Conservation (phyloP, 345 rosid genomes). For the Erucastrum elatum region DNA sequence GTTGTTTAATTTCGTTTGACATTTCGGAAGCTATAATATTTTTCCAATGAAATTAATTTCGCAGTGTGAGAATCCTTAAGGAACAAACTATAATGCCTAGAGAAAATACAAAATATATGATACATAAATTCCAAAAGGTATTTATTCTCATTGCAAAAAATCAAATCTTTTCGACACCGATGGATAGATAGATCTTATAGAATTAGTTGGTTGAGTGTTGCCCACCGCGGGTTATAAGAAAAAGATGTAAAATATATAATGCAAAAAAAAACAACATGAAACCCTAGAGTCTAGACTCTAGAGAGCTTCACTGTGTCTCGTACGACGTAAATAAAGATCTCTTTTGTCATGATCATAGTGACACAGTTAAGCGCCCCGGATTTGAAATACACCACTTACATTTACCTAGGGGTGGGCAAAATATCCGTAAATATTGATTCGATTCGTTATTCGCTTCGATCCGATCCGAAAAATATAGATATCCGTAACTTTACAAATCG, state of each 20-base stretch:
- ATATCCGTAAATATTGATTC: too few relatives aligned
- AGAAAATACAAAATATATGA: neutral
- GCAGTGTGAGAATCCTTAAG: neutral
- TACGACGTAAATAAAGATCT: slow-evolving; percentile 19
- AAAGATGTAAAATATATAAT: neutral
- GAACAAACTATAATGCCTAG: neutral
- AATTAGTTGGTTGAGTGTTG: too few relatives aligned
- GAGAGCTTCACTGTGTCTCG: slow-evolving; percentile 24
- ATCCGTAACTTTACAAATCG: too few relatives aligned
- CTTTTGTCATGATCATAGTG: neutral
- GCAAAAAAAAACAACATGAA: slow-evolving; percentile 14
- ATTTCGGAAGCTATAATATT: neutral
- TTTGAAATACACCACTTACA: too few relatives aligned
- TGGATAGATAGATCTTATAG: too few relatives aligned
- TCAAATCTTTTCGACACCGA: too few relatives aligned
- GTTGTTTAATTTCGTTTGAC: neutral
- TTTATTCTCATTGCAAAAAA: too few relatives aligned
- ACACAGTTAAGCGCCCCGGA: too few relatives aligned
- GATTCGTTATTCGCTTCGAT: too few relatives aligned
- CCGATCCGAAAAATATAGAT: too few relatives aligned
- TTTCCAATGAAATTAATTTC: neutral
- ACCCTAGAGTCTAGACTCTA: slow-evolving; percentile 28
- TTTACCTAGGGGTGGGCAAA: too few relatives aligned
- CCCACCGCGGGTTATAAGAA: too few relatives aligned
- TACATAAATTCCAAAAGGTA: neutral